These are phyloP conservation scores for Sugiyamaella valdiviana DNA, from an alignment of 805 yeast species.

Conservation along the genomic window DNA sequence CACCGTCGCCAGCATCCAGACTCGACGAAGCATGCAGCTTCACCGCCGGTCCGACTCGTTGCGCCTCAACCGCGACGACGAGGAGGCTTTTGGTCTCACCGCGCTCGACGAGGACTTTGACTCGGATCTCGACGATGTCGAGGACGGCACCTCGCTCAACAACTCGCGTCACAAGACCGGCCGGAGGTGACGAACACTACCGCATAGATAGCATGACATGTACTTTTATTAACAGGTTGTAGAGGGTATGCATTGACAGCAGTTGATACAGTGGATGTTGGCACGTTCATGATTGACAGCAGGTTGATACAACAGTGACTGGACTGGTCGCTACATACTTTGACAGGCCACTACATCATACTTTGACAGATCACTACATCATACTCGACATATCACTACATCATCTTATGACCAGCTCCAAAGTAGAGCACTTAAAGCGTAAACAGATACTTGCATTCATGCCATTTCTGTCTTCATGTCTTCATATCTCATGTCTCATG, in stretches of 20 bases:
- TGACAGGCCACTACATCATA: neutral
- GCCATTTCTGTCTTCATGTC: too few relatives aligned
- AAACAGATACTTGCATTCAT: neutral
- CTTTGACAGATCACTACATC: neutral
- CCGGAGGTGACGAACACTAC: neutral
- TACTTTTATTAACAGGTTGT: neutral
- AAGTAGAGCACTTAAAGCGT: neutral
- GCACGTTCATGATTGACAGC: too few relatives aligned
- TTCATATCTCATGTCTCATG: too few relatives aligned
- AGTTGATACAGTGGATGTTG: too few relatives aligned
- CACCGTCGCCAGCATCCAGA: conserved; percentile 70
- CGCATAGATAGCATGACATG: neutral
- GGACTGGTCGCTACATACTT: too few relatives aligned
- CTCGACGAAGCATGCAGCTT: conserved; percentile 69
- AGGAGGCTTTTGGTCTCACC: conserved; percentile 32
- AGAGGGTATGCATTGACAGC: too few relatives aligned
- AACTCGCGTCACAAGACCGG: neutral
- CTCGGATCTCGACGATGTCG: conserved; percentile 12
- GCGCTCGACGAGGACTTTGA: conserved; percentile 26
- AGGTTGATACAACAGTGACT: too few relatives aligned
- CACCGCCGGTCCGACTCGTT: conserved; percentile 37
- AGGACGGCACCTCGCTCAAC: conserved; percentile 1
- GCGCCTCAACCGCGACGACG: conserved; percentile 29
- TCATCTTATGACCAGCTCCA: neutral
- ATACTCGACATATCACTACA: neutral